A percentile compares a stretch with the other conserved stretches of the same genome.
Conservation (phyloP, 2,329 filamentous ascomycete species). For the Cytospora piceae region DNA sequence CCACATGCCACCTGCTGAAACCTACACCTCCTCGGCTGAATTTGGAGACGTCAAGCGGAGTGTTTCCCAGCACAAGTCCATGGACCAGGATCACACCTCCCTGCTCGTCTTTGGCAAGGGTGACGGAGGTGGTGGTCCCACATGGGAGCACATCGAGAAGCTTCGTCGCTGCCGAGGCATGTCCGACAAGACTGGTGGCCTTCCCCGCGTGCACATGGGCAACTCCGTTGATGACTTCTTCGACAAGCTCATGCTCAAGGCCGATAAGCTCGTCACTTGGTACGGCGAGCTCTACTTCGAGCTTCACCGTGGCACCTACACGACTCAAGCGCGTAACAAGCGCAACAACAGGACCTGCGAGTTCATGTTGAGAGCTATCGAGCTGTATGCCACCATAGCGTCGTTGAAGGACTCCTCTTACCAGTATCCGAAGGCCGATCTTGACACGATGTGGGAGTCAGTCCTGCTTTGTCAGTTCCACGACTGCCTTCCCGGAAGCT, state of each 20-base stretch:
- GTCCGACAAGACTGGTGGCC: slow-evolving; percentile 69
- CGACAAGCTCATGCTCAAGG: slow-evolving; percentile 79
- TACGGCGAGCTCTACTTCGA: slow-evolving; percentile 99
- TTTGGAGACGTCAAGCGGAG: slow-evolving; percentile 94
- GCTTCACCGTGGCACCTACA: slow-evolving; percentile 95
- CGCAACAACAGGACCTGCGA: slow-evolving; percentile 88
- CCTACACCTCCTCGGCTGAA: slow-evolving; percentile 91
- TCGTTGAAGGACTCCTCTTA: slow-evolving; percentile 74
- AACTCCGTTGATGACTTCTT: slow-evolving; percentile 95
- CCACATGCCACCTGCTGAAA: slow-evolving; percentile 95
- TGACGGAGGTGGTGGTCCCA: slow-evolving; percentile 93
- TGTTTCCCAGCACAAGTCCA: slow-evolving; percentile 88
- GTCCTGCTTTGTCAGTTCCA: slow-evolving; percentile 96
- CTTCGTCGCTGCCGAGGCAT: slow-evolving; percentile 89
- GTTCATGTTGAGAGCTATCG: slow-evolving; percentile 82
- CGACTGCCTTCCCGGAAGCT: slow-evolving; percentile 92
- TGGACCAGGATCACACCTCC: slow-evolving; percentile 90
- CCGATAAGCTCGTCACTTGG: slow-evolving; percentile 84
- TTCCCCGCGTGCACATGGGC: slow-evolving; percentile 88
- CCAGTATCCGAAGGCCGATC: slow-evolving; percentile 90
- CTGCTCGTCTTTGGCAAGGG: slow-evolving; percentile 95
- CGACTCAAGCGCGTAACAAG: slow-evolving; percentile 97
- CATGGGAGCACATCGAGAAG: slow-evolving; percentile 93
- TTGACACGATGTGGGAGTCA: slow-evolving; percentile 94
- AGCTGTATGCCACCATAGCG: slow-evolving; percentile 84